phyloP scores from a whole-genome alignment of 2,329 filamentous ascomycete genomes.

The Aspergillus ustus region DNA sequence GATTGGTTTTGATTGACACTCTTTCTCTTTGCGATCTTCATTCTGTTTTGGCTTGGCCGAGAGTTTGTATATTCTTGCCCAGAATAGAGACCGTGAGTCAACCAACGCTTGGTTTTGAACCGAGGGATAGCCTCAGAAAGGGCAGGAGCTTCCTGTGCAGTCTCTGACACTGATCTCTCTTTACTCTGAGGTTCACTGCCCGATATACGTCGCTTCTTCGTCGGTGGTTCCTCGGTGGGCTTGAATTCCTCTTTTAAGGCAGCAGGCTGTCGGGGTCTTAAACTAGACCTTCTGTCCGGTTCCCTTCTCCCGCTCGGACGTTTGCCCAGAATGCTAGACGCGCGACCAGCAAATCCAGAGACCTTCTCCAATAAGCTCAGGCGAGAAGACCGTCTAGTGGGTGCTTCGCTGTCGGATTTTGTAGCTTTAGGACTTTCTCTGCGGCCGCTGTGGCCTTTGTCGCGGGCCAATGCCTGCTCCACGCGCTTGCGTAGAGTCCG shows the following conservation, averaged over 20 bases:
- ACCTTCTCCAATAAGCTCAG: slow-evolving; percentile 48
- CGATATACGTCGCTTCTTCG: slow-evolving; percentile 50
- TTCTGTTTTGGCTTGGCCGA: slow-evolving; percentile 55
- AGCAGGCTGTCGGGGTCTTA: slow-evolving; percentile 55
- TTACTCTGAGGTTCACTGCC: slow-evolving; percentile 38
- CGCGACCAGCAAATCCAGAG: slow-evolving; percentile 53
- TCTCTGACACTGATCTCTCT: slow-evolving; percentile 24
- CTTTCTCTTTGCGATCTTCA: slow-evolving; percentile 42
- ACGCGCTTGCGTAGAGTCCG: slow-evolving; percentile 38
- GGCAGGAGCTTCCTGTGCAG: slow-evolving; percentile 26
- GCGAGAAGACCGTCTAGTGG: slow-evolving; percentile 49
- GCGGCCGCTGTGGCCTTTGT: slow-evolving; percentile 27
- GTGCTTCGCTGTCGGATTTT: slow-evolving; percentile 33
- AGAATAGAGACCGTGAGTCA: slow-evolving; percentile 82
- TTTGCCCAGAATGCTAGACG: slow-evolving; percentile 62
- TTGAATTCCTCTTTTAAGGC: slow-evolving; percentile 31
- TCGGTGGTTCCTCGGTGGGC: slow-evolving; percentile 31
- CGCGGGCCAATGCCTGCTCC: slow-evolving; percentile 34
- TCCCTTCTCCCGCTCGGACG: slow-evolving; percentile 63
- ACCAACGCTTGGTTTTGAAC: slow-evolving; percentile 71
- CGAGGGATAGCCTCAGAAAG: slow-evolving; percentile 28
- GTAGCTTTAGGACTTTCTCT: slow-evolving; percentile 28
- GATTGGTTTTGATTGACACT: slow-evolving; percentile 32
- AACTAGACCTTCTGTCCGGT: slow-evolving; percentile 58
- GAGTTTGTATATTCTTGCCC: slow-evolving; percentile 68